Percentiles rank a stretch among this genome's conserved stretches.
These are phyloP conservation scores for Durio zibethinus DNA, from an alignment of 345 rosid species.

Conservation along the genomic window DNA sequence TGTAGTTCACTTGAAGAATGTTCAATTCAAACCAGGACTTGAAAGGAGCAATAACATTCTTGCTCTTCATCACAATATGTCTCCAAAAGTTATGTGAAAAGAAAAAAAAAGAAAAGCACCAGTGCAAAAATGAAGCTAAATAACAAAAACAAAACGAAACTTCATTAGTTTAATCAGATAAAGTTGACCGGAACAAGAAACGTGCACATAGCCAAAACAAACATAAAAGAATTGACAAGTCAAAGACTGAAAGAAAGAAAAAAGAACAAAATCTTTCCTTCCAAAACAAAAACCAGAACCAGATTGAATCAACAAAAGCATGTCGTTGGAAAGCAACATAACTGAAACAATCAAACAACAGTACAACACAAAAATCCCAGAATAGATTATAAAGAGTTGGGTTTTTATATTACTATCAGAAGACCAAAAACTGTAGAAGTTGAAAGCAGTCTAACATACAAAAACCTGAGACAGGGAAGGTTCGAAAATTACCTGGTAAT, in stretches of 20 bases:
- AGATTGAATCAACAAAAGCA: background rate
- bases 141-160: background rate
- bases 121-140: background rate
- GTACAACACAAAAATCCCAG: too few relatives aligned
- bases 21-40: background rate
- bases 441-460: background rate
- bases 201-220: background rate
- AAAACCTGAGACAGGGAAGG: background rate
- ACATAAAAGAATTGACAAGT: background rate
- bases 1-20: background rate
- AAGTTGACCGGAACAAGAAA: background rate
- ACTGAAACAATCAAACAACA: too few relatives aligned
- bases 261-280: background rate
- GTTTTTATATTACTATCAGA: background rate
- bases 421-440: background rate
- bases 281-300: background rate
- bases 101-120: background rate
- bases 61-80: background rate
- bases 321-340: background rate
- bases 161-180: too few relatives aligned
- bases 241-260: background rate
- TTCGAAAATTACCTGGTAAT: background rate
- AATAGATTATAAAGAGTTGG: background rate
- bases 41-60: background rate
- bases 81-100: background rate